Evolutionary conservation across 2,329 filamentous ascomycete species (phyloP), one percentile per base, ranked within the genome.

Genomic region (Exophiala sp.): DNA sequence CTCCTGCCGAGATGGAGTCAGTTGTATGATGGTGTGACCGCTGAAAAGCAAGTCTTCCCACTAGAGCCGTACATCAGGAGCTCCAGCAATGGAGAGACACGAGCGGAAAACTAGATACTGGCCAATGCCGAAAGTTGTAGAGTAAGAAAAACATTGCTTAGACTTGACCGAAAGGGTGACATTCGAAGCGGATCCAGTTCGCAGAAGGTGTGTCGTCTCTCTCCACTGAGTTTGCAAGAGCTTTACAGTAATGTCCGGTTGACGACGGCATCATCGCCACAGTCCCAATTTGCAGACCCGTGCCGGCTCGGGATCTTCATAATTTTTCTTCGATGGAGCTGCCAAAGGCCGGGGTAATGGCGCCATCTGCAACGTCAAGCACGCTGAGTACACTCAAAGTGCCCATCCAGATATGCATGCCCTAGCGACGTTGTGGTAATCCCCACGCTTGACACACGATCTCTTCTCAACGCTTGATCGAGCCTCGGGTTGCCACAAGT

Each of bases 11-110:
- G 68, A 19, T 75, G 70, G 70, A 63, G 64, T 32, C 63, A 64
- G n/a, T 60, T 74, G 2, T 76, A 70, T 53, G 62, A 63, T 2
- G 66, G 63, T 35, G 65, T 74, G 16, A 61, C 46, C 4, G 57
- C 63, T 10, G 70, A 72, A 38, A 65, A 64, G 4, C 66, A 70
- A 43, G 63, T 66, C 1, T 74, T 74, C 51, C 71, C 72, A 0
- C 57, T 73, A 6, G 68, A 75, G 56, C 67, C 68, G 11, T 55
- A 55, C 9, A 54, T 69, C 40, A 50, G 63, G 35, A 64, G 57
- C 46, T 34, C 49, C 10, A 58, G 52, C 35, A 47, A 51, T 32
- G 46, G 53, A 21, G 30, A 23, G 18, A 16, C 19, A 24, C 6
- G 38, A 14, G 18, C 38, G 7, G 24, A 41, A n/a, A 16, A 14